Evolutionary conservation across 495 filamentous ascomycete genomes (phyloP), one percentile per base, ranked within the genome.

Genomic region (Daldinia caldariorum): DNA sequence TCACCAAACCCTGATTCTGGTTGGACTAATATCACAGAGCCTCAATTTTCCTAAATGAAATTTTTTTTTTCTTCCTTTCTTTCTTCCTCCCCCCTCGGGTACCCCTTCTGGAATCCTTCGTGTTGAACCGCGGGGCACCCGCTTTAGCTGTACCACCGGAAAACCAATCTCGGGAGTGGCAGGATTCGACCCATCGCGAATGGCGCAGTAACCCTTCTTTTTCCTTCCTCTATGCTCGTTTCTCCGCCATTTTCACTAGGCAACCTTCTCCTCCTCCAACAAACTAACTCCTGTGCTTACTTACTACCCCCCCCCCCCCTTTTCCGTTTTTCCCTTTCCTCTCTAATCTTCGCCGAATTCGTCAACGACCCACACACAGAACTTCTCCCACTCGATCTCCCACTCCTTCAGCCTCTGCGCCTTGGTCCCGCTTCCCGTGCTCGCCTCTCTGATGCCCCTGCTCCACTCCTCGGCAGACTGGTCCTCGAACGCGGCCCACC

Each of bases 401-500:
- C 93, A 97, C 73, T 94, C 84, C 76, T 85, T 87, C 80, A 98
- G 75, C 56, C 90, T 86, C 64, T 87, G 67, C 2, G 91, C 90
- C 76, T 94, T 89, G 18, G 90, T 62, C 0, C 93, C 90, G 58
- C 84, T 82, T n/a, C 94, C 95, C 67, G 90, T 77, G 20, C 89
- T 87, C 1, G 91, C 94, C 56, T 90, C 87, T 57, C 86, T 87
- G 53, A 97, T 84, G 43, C 88, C 92, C 37, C 83, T 80, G 39
- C 83, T 78, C 91, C 94, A 97, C 57, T 89, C 85, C 9, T 89
- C 86, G 2, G 82, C 64, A 13, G 78, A 80, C 73, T 91, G 89
- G 72, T 97, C 94, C 73, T 94, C 91, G 75, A 91, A 97, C 35
- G 90, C 89, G 22, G 94, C 92, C 91, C 92, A 97, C 32, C 90